Evolutionary conservation across 2,329 filamentous ascomycete genomes (phyloP), one percentile per base, ranked within the genome.

Genomic region (Penicillium brasilianum): DNA sequence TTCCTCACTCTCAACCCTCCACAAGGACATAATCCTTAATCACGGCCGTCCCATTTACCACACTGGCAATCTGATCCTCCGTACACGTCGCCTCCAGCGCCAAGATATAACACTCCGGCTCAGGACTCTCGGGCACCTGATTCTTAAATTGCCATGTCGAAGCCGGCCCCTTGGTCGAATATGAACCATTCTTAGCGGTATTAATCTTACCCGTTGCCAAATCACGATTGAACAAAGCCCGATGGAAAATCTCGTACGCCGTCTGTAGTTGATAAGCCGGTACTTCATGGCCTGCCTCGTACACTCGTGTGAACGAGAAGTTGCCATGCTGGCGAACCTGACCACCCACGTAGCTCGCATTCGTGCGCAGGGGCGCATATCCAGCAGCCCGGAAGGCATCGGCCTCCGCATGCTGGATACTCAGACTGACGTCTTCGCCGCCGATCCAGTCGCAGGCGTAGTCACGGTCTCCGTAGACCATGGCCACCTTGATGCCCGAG

Each of bases 401-500:
- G 5, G 78, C 73, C 28, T 76, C 70, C 6, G 76, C 71, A 69
- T 84, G 83, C 9, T 82, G 75, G 39, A 86, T 77, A 1, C 78
- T 77, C 4, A 86, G 74, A 57, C 81, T 83, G 8, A 82, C 80
- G 6, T 76, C 71, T 67, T 87, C 84, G 49, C 84, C 85, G 9
- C 84, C 85, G 22, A 85, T 75, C 85, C 85, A 87, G 64, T 85
- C 84, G 68, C 83, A 84, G 2, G 80, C 78, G 65, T 81, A 87
- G 69, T 88, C 85, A 2, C 83, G 79, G 68, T 88, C 86, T 2
- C 85, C 85, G 66, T 87, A 86, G 41, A 86, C 77, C 30, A 87
- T 72, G 43, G 83, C 78, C 3, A 88, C 84, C 62, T 85, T 85
- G 55, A 87, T 79, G 9, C 84, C 84, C 16, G 78, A 76, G 55